These are phyloP conservation scores for Trichosporon inkin DNA, from an alignment of 1,284 basidiomycete genomes.

Conservation along the genomic window DNA sequence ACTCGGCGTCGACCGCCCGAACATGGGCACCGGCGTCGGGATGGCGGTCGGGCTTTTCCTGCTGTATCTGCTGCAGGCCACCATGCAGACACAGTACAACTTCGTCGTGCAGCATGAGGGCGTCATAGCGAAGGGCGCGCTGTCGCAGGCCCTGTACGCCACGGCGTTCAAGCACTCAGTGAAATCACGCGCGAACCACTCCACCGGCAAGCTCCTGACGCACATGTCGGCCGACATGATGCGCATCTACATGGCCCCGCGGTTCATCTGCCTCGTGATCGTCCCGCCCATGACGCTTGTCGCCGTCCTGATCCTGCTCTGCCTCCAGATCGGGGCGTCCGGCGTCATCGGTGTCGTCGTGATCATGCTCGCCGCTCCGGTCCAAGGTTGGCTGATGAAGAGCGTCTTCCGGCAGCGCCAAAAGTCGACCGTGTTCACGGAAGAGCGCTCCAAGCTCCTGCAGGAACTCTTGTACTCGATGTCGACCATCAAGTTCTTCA, in stretches of 20 bases:
- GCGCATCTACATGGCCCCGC: conserved; percentile 6
- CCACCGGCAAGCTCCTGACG: conserved; percentile 67
- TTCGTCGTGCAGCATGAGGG: conserved; percentile 1
- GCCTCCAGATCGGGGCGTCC: conserved; percentile 60
- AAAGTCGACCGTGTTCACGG: conserved; percentile 61
- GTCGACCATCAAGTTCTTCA: conserved; percentile 68
- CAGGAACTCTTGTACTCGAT: conserved; percentile 69
- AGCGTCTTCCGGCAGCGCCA: conserved; percentile 52
- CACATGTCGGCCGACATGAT: conserved; percentile 61
- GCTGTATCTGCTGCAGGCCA: neutral
- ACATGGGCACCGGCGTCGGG: neutral
- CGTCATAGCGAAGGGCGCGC: conserved; percentile 55
- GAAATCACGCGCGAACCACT: conserved; percentile 66
- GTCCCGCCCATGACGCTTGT: conserved; percentile 21
- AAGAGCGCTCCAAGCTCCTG: conserved; percentile 72
- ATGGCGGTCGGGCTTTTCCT: conserved; percentile 7
- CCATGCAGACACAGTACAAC: neutral
- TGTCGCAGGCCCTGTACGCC: conserved; percentile 73
- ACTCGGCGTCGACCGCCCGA: neutral
- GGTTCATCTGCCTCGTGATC: neutral
- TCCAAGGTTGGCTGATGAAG: conserved; percentile 64
- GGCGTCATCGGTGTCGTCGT: conserved; percentile 68
- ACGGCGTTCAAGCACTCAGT: conserved; percentile 68
- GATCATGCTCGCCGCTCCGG: conserved; percentile 61
- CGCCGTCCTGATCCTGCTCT: conserved; percentile 34